Evolutionary conservation across 192 early-diverging fungal genomes (phyloP).

Genomic region (Podila epigama): DNA sequence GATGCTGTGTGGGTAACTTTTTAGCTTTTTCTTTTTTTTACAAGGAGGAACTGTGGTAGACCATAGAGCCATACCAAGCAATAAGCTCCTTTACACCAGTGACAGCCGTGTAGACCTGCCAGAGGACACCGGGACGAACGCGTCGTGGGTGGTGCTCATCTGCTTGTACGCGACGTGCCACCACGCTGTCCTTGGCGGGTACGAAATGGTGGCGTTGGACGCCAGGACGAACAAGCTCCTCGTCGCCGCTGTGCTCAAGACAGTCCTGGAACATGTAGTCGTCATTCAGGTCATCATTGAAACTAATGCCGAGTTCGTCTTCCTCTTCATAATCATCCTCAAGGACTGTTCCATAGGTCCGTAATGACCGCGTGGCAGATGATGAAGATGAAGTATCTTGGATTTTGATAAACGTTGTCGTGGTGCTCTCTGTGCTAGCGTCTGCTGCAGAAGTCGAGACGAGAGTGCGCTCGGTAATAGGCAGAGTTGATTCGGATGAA

Average conservation of each 20-base stretch:
- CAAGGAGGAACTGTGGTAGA: constrained; percentile 46
- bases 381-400: not conserved
- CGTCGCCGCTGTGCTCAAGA: not conserved
- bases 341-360: not conserved
- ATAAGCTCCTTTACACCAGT: constrained; percentile 41
- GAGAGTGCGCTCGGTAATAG: not conserved
- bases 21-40: constrained; percentile 4
- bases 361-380: not conserved
- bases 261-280: not conserved
- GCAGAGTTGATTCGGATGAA: not conserved
- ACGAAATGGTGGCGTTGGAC: constrained; percentile 5
- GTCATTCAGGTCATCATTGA: not conserved
- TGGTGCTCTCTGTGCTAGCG: constrained; percentile 9
- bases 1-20: too few species aligned
- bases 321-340: constrained; percentile 14
- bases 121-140: constrained; percentile 8
- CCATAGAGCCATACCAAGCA: constrained; percentile 47
- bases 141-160: not conserved
- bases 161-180: not conserved
- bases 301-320: not conserved
- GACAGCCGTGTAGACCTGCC: constrained; percentile 49
- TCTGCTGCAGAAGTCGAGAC: constrained; percentile 22
- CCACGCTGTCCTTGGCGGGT: constrained; percentile 14
- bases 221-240: too few species aligned
- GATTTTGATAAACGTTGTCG: constrained; percentile 45